Evolutionary conservation across 225 moss, liverwort and hornwort species (phyloP).

Genomic region (Asterella californica): DNA sequence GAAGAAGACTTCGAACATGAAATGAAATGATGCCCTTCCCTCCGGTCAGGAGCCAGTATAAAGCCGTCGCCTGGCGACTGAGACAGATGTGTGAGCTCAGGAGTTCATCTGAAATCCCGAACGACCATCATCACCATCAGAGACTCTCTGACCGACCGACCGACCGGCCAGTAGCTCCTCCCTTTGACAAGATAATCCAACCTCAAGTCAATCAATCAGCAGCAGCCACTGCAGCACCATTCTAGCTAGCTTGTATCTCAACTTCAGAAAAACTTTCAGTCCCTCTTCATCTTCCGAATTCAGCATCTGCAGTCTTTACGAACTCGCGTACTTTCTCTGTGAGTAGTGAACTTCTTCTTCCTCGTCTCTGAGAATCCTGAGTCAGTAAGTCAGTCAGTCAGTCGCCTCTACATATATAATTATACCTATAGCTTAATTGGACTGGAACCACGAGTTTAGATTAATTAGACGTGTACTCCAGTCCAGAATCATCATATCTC

Average conservation of each 20-base stretch:
- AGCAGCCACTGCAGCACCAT: not conserved
- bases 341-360: no score
- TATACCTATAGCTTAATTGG: no score
- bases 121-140: not conserved
- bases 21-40: not conserved
- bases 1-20: not conserved
- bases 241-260: not conserved
- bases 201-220: conserved; percentile 2
- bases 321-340: not conserved
- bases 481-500: not conserved
- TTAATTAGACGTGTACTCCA: no score
- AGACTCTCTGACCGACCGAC: conserved; percentile 4
- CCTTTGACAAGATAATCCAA: not conserved
- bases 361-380: no score
- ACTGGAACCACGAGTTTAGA: no score
- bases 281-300: not conserved
- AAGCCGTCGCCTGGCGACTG: not conserved
- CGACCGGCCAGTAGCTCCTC: conserved; percentile 1
- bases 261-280: not conserved
- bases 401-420: no score
- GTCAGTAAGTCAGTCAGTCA: no score
- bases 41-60: not conserved
- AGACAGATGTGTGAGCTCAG: conserved; percentile 11
- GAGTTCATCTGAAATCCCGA: conserved; percentile 12
- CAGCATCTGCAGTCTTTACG: not conserved